Conservation (phyloP, 257 asterid species). For the Henckelia pumila region DNA sequence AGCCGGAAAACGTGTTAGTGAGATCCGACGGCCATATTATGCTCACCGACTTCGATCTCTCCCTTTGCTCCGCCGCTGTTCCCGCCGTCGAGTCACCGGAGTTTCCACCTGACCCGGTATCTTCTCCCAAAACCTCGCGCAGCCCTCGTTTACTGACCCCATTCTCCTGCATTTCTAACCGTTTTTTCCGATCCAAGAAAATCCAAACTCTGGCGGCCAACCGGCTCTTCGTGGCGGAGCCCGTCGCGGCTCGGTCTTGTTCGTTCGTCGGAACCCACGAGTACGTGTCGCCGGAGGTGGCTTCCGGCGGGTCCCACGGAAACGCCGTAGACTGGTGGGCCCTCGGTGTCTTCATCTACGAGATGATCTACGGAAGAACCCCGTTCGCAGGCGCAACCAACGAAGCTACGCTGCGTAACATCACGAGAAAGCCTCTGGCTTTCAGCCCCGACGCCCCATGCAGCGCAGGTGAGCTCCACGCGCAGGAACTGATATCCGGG, state of each 20-base stretch:
- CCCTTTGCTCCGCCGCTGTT: conserved; percentile 74
- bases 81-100: conserved; percentile 77
- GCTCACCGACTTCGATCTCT: conserved; percentile 85
- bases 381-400: conserved; percentile 74
- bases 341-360: conserved; percentile 76
- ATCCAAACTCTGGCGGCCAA: conserved; percentile 54
- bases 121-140: conserved; percentile 26
- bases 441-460: conserved; percentile 50
- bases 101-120: conserved; percentile 30
- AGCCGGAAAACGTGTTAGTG: conserved; percentile 87
- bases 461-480: conserved; percentile 45
- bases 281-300: conserved; percentile 95
- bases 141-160: conserved; percentile 39
- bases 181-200: conserved; percentile 64
- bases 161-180: conserved; percentile 62
- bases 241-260: conserved; percentile 72
- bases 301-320: conserved; percentile 76
- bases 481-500: conserved; percentile 61
- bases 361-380: conserved; percentile 80
- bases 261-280: conserved; percentile 94
- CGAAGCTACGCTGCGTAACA: conserved; percentile 60
- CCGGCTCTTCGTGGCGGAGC: conserved; percentile 84
- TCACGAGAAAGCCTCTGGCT: conserved; percentile 41
- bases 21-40: conserved; percentile 91
- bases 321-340: conserved; percentile 99